Conservation (phyloP, 2,329 filamentous ascomycete genomes). For the Pyricularia grisea region DNA sequence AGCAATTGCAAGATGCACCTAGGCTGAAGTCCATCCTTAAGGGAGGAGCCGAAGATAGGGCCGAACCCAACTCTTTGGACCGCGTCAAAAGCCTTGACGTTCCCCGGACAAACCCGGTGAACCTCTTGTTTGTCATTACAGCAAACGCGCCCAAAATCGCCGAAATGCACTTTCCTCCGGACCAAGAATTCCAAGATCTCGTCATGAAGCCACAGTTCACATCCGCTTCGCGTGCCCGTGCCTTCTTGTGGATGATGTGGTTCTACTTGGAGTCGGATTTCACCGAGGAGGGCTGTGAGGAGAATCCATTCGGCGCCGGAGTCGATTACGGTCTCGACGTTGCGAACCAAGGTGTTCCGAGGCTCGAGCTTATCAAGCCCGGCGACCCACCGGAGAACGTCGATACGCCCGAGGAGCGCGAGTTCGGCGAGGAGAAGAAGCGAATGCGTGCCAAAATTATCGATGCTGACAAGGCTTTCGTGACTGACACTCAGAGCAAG, state of each 20-base stretch:
- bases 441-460: constrained; percentile 67
- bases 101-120: constrained; percentile 87
- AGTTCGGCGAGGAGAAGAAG: constrained; percentile 65
- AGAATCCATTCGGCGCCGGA: constrained; percentile 79
- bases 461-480: constrained; percentile 62
- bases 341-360: constrained; percentile 60
- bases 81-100: constrained; percentile 62
- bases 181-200: constrained; percentile 88
- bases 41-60: constrained; percentile 81
- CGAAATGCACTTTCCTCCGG: constrained; percentile 79
- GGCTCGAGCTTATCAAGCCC: constrained; percentile 53
- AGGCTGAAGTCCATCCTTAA: constrained; percentile 95
- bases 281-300: constrained; percentile 72
- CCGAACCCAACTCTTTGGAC: constrained; percentile 75
- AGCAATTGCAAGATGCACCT: constrained; percentile 93
- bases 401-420: constrained; percentile 59
- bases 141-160: constrained; percentile 86
- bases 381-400: constrained; percentile 65
- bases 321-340: constrained; percentile 57
- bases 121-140: constrained; percentile 90
- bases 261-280: constrained; percentile 98
- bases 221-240: constrained; percentile 72
- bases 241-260: constrained; percentile 98
- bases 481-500: constrained; percentile 52
- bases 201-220: constrained; percentile 83